These are phyloP conservation scores for Lyophyllum shimeji DNA, from an alignment of 768 basidiomycete species.

Conservation along the genomic window DNA sequence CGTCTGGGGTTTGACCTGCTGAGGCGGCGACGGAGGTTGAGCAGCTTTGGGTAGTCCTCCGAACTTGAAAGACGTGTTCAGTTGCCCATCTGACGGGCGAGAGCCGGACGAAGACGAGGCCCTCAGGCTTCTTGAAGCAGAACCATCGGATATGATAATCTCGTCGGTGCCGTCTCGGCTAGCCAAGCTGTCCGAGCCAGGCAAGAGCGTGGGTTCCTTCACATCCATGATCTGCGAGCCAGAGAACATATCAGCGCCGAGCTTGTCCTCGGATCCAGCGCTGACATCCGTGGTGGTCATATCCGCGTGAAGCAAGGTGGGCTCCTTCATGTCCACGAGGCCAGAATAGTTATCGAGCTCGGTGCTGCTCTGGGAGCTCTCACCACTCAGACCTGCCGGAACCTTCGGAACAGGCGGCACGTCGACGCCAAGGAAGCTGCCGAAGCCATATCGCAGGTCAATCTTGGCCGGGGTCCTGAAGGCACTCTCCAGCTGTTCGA, in stretches of 20 bases:
- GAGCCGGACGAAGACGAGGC: slow-evolving; percentile 34
- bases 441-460: slow-evolving; percentile 51
- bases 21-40: slow-evolving; percentile 18
- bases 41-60: slow-evolving; percentile 47
- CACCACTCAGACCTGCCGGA: slow-evolving; percentile 26
- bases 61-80: slow-evolving; percentile 75
- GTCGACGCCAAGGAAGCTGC: slow-evolving; percentile 33
- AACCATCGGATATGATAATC: slow-evolving; percentile 19
- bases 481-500: slow-evolving; percentile 79
- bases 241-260: slow-evolving; percentile 23
- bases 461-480: slow-evolving; percentile 77
- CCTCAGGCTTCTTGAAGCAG: slow-evolving; percentile 15
- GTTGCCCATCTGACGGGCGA: slow-evolving; percentile 59
- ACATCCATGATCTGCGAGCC: slow-evolving; percentile 32
- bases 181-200: slow-evolving; percentile 36
- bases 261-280: slow-evolving; percentile 9
- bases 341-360: slow-evolving; percentile 15
- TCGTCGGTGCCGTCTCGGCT: slow-evolving; percentile 29
- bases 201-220: slow-evolving; percentile 36
- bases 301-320: slow-evolving; percentile 23
- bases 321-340: slow-evolving; percentile 30
- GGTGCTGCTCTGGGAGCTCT: slow-evolving; percentile 14
- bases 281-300: slow-evolving; percentile 13
- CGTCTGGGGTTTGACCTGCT: slow-evolving; percentile 43
- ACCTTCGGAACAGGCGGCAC: slow-evolving; percentile 55